Percentiles rank a stretch among this genome's conserved stretches.
Conservation (phyloP, 2,329 filamentous ascomycete species). For the Trichoderma cornu-damae region DNA sequence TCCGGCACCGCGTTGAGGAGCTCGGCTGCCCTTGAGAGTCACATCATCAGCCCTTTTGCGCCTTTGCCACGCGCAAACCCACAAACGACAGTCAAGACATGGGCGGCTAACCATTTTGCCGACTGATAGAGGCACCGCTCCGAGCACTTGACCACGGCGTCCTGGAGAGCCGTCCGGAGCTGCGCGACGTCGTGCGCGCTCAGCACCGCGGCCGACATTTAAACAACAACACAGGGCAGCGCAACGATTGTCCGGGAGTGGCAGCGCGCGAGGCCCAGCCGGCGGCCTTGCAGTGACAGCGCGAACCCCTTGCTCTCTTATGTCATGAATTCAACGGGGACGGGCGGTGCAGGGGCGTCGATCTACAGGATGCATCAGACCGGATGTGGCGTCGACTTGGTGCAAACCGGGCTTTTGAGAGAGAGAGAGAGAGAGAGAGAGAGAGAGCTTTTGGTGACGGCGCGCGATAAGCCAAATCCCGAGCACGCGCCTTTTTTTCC, state of each 20-base stretch:
- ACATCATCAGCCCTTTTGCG: conserved; percentile 9
- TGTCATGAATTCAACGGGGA: not conserved
- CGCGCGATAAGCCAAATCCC: conserved; percentile 9
- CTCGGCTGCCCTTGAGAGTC: conserved; percentile 75
- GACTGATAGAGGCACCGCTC: conserved; percentile 94
- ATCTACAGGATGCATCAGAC: not conserved
- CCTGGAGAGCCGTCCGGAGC: conserved; percentile 70
- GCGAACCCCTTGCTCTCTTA: not conserved
- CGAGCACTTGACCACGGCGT: conserved; percentile 83
- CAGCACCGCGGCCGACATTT: conserved; percentile 45
- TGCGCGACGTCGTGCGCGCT: conserved; percentile 55
- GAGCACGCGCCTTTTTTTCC: conserved; percentile 6
- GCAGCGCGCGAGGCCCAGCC: not conserved
- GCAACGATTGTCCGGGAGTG: not conserved
- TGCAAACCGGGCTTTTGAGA: not conserved
- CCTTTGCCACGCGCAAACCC: not conserved
- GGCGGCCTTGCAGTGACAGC: not conserved
- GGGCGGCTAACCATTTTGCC: conserved; percentile 72
- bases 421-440: too few species aligned
- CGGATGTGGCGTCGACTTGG: not conserved
- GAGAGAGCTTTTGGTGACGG: not conserved
- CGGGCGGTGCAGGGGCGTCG: conserved; percentile 4
- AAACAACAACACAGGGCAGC: conserved; percentile 10
- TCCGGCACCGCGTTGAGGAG: conserved; percentile 78
- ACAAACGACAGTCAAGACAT: not conserved